Evolutionary conservation across 2,329 filamentous ascomycete genomes (phyloP).

Genomic region (Hymenoscyphus occultus): DNA sequence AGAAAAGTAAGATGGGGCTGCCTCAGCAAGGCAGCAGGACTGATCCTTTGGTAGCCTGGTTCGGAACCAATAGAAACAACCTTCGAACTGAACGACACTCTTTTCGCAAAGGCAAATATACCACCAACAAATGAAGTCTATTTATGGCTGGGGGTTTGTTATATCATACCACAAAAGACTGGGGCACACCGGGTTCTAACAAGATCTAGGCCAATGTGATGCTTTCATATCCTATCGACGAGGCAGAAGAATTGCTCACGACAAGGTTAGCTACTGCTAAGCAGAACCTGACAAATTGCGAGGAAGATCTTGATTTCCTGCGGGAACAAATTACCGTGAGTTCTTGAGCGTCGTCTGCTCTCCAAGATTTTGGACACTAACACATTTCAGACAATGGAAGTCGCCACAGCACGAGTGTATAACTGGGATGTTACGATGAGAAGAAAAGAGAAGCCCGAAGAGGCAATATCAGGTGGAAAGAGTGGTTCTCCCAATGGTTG

Average conservation of each 20-base stretch:
- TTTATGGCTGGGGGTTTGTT: slow-evolving; percentile 84
- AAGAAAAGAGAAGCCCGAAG: slow-evolving; percentile 79
- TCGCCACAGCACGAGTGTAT: slow-evolving; percentile 94
- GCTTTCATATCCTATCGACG: slow-evolving; percentile 87
- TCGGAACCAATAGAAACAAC: slow-evolving; percentile 80
- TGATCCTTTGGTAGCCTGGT: slow-evolving; percentile 32
- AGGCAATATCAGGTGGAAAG: slow-evolving; percentile 35
- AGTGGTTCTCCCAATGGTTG: slow-evolving; percentile 37
- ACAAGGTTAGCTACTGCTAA: slow-evolving; percentile 78
- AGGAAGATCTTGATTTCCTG: slow-evolving; percentile 94
- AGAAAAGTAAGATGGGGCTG: slow-evolving; percentile 56
- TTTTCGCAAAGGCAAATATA: slow-evolving; percentile 85
- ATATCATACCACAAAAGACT: neutral
- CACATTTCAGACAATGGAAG: slow-evolving; percentile 62
- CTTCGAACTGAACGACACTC: slow-evolving; percentile 94
- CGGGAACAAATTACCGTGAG: slow-evolving; percentile 92
- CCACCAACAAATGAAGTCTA: slow-evolving; percentile 87
- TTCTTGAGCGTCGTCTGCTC: slow-evolving; percentile 20
- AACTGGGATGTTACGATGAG: slow-evolving; percentile 98
- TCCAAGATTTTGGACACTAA: slow-evolving; percentile 13
- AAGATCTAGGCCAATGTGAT: slow-evolving; percentile 80
- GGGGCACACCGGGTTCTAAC: slow-evolving; percentile 19
- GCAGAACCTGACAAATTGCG: slow-evolving; percentile 78
- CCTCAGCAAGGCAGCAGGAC: slow-evolving; percentile 7
- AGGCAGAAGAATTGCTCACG: slow-evolving; percentile 75